Evolutionary conservation across 805 yeast genomes (phyloP).

Genomic region (Spathaspora sp.): DNA sequence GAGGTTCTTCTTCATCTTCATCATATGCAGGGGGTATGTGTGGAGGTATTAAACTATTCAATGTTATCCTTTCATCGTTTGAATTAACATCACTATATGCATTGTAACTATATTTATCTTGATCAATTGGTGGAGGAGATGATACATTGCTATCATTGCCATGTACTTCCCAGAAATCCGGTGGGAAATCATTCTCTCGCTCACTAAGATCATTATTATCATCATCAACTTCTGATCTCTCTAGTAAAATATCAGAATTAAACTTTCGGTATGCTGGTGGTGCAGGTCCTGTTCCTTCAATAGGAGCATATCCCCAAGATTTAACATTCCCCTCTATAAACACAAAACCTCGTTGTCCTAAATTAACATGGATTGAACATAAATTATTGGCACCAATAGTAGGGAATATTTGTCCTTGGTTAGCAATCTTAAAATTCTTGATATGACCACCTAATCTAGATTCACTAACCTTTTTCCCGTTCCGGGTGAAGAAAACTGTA

Average conservation of each 20-base stretch:
- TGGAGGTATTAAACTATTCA: slow-evolving; percentile 34
- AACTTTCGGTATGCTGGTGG: slow-evolving; percentile 90
- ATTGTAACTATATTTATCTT: slow-evolving; percentile 33
- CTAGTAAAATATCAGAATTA: slow-evolving; percentile 73
- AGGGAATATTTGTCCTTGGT: slow-evolving; percentile 69
- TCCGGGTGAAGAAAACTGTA: slow-evolving; percentile 87
- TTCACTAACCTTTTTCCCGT: slow-evolving; percentile 85
- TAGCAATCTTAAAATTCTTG: slow-evolving; percentile 59
- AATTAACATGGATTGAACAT: slow-evolving; percentile 79
- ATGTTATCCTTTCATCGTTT: slow-evolving; percentile 38
- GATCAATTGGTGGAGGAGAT: slow-evolving; percentile 8
- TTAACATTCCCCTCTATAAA: slow-evolving; percentile 90
- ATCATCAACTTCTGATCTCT: slow-evolving; percentile 54
- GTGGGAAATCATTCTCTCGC: slow-evolving; percentile 51
- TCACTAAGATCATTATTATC: slow-evolving; percentile 42
- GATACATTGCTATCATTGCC: neutral
- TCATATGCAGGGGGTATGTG: slow-evolving; percentile 37
- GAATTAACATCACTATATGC: slow-evolving; percentile 38
- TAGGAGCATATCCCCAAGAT: slow-evolving; percentile 94
- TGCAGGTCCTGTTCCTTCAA: slow-evolving; percentile 83
- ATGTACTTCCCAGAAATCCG: slow-evolving; percentile 46
- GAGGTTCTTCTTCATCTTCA: slow-evolving; percentile 1
- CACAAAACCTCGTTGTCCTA: slow-evolving; percentile 88
- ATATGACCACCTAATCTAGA: slow-evolving; percentile 77
- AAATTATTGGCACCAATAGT: slow-evolving; percentile 81